A percentile compares a stretch with the other conserved stretches of the same genome.
phyloP scores from a whole-genome alignment of 345 rosid genomes.

The Gossypium longicalyx region DNA sequence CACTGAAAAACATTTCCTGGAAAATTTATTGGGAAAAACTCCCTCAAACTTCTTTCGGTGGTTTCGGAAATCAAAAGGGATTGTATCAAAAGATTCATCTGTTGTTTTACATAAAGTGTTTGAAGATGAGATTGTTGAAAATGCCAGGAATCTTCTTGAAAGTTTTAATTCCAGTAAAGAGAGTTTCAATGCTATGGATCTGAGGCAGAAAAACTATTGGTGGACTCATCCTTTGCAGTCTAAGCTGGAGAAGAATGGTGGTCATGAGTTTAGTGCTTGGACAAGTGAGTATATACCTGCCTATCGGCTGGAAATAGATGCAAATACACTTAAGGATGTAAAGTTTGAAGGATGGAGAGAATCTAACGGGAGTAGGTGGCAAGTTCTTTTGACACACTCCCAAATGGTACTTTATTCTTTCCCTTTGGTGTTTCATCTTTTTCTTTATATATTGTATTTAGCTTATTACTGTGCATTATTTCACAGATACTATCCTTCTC shows the following conservation, averaged over 20 bases:
- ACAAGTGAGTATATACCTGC: slow-evolving; percentile 64
- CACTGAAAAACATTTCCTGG: slow-evolving; percentile 51
- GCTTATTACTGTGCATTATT: background rate
- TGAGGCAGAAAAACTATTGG: slow-evolving; percentile 39
- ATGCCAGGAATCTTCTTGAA: slow-evolving; percentile 50
- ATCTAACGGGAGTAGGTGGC: slow-evolving; percentile 50
- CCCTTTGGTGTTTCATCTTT: slow-evolving; percentile 10
- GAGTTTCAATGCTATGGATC: slow-evolving; percentile 20
- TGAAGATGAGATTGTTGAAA: slow-evolving; percentile 60
- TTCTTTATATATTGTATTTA: background rate
- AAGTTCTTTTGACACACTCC: slow-evolving; percentile 83
- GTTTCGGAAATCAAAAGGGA: slow-evolving; percentile 38
- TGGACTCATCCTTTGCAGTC: slow-evolving; percentile 48
- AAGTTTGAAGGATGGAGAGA: slow-evolving; percentile 81
- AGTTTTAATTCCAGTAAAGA: slow-evolving; percentile 41
- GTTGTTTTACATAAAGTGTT: slow-evolving; percentile 46
- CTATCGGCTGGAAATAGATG: slow-evolving; percentile 60
- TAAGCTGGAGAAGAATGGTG: slow-evolving; percentile 67
- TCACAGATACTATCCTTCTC: slow-evolving; percentile 1
- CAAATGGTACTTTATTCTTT: slow-evolving; percentile 65
- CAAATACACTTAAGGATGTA: slow-evolving; percentile 39
- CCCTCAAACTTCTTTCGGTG: slow-evolving; percentile 34
- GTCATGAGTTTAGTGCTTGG: slow-evolving; percentile 71
- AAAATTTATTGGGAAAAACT: slow-evolving; percentile 31
- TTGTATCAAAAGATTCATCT: slow-evolving; percentile 60